These are phyloP conservation scores for Pleurotus cornucopiae DNA, from an alignment of 768 basidiomycete species.

Conservation along the genomic window DNA sequence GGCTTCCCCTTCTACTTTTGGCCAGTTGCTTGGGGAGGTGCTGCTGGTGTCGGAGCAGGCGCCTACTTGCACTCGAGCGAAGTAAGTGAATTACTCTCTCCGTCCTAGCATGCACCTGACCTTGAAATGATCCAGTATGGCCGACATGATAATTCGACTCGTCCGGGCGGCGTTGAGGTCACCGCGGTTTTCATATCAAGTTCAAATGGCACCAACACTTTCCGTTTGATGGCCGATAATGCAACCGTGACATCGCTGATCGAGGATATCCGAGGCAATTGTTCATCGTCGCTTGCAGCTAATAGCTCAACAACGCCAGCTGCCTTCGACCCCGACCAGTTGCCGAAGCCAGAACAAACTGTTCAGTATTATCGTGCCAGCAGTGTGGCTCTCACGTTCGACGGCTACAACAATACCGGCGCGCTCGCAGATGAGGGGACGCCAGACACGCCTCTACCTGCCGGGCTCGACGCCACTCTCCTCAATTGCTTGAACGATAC, in stretches of 20 bases:
- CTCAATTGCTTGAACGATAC: slow-evolving; percentile 60
- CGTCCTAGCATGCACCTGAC: no score
- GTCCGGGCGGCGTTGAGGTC: slow-evolving; percentile 45
- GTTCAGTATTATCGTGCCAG: slow-evolving; percentile 71
- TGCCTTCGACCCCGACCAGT: not conserved
- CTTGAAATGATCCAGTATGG: slow-evolving; percentile 34
- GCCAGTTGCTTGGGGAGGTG: slow-evolving; percentile 46
- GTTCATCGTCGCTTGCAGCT: slow-evolving; percentile 30
- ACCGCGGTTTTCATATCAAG: slow-evolving; percentile 41
- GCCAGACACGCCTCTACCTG: slow-evolving; percentile 48
- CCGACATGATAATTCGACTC: slow-evolving; percentile 34
- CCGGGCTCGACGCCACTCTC: slow-evolving; percentile 42
- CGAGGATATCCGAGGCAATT: slow-evolving; percentile 35
- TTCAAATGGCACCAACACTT: slow-evolving; percentile 30
- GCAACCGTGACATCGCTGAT: slow-evolving; percentile 41
- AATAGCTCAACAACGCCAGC: slow-evolving; percentile 28
- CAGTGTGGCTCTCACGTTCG: slow-evolving; percentile 55
- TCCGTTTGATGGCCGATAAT: slow-evolving; percentile 46
- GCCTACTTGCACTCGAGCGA: slow-evolving; percentile 28
- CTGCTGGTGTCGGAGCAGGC: slow-evolving; percentile 16
- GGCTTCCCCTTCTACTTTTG: slow-evolving; percentile 53
- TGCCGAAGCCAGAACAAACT: slow-evolving; percentile 48
- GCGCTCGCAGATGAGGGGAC: slow-evolving; percentile 36
- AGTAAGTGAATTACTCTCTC: slow-evolving; percentile 20
- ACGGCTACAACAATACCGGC: slow-evolving; percentile 65